phyloP scores from a whole-genome alignment of 169 alveolate genomes.

The Eimeria praecox region DNA sequence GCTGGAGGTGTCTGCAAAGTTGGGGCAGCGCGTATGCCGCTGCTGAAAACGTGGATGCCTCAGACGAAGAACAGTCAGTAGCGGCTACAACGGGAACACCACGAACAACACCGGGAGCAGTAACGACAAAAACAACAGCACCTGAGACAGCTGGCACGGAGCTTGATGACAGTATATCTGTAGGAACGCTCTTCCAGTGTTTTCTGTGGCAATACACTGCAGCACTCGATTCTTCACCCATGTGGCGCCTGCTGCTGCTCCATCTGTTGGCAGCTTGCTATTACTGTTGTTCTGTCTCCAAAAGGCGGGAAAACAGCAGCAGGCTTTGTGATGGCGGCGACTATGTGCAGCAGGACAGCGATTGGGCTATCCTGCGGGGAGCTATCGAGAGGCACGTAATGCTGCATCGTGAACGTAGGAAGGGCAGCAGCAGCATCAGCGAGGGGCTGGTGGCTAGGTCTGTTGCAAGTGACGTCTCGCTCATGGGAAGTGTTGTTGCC shows the following conservation, averaged over 20 bases:
- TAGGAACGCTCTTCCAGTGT: slow-evolving; percentile 42
- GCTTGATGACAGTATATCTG: background rate
- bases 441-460: background rate
- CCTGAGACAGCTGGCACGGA: background rate
- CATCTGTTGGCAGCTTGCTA: slow-evolving; percentile 65
- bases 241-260: slow-evolving; percentile 59
- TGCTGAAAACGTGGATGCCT: background rate
- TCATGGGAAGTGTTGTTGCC: slow-evolving; percentile 12
- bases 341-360: background rate
- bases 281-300: slow-evolving; percentile 3
- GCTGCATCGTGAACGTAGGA: background rate
- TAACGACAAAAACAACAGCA: background rate
- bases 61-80: background rate
- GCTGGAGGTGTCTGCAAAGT: slow-evolving; percentile 69
- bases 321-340: background rate
- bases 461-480: slow-evolving; percentile 38
- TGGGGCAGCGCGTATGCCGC: slow-evolving; percentile 76
- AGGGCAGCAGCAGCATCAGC: slow-evolving; percentile 5
- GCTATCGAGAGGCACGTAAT: slow-evolving; percentile 39
- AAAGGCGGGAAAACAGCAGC: background rate
- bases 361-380: slow-evolving; percentile 63
- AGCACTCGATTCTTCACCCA: slow-evolving; percentile 35
- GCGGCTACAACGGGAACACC: background rate
- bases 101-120: background rate
- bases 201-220: slow-evolving; percentile 74